These are phyloP conservation scores for Aspergillus oerlinghausenensis DNA, from an alignment of 2,329 filamentous ascomycete genomes.

Conservation along the genomic window DNA sequence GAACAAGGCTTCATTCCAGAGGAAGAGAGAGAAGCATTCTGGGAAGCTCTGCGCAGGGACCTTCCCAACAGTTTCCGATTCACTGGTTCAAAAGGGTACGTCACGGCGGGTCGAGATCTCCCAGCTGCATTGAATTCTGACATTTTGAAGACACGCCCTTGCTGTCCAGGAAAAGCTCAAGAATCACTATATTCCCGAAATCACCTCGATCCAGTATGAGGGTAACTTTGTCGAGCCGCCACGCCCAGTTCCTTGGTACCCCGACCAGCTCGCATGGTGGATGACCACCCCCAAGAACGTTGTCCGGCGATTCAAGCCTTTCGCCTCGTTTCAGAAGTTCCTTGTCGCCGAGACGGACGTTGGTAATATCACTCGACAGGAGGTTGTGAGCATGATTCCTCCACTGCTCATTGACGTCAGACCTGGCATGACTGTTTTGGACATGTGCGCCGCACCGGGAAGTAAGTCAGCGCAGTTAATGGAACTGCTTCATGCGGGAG, in stretches of 20 bases:
- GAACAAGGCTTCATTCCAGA: conserved; percentile 69
- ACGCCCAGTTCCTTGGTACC: conserved; percentile 82
- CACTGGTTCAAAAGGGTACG: conserved; percentile 84
- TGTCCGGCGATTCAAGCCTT: conserved; percentile 86
- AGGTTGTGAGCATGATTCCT: conserved; percentile 98
- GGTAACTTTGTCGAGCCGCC: conserved; percentile 78
- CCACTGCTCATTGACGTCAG: conserved; percentile 86
- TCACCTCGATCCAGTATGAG: conserved; percentile 79
- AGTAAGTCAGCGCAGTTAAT: conserved; percentile 95
- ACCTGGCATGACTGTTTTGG: conserved; percentile 87
- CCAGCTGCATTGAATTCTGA: neutral
- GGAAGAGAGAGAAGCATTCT: conserved; percentile 75
- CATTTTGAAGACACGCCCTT: conserved; percentile 68
- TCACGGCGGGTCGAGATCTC: conserved; percentile 11
- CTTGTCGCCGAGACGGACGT: conserved; percentile 95
- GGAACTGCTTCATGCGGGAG: conserved; percentile 88
- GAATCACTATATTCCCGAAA: conserved; percentile 84
- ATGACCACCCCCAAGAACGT: conserved; percentile 98
- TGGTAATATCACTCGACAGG: conserved; percentile 95
- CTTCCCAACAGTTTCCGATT: conserved; percentile 97
- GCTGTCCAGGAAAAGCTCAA: conserved; percentile 85
- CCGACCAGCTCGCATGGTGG: conserved; percentile 89
- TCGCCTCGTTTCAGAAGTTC: conserved; percentile 95
- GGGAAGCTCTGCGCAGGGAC: conserved; percentile 75
- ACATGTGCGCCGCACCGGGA: conserved; percentile 93